Evolutionary conservation across 192 early-diverging fungal species (phyloP).

Genomic region (Dispira parvispora): DNA sequence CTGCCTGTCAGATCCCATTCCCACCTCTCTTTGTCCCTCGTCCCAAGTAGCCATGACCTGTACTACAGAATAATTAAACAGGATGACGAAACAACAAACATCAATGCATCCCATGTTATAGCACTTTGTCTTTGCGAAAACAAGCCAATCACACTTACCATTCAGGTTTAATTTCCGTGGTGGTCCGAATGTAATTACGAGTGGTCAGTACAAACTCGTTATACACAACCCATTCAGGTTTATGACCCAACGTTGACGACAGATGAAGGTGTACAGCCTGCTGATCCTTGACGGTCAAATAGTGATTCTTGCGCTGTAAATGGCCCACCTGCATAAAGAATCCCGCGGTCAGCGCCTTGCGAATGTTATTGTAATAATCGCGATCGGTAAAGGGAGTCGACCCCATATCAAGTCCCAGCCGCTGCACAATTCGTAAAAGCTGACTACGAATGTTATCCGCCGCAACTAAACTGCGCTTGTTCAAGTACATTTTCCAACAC

Average conservation of each 20-base stretch:
- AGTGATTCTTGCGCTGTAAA: conserved; percentile 70
- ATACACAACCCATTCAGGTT: conserved; percentile 98
- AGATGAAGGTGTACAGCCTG: conserved; percentile 91
- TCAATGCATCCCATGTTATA: no score
- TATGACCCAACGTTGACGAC: conserved; percentile 68
- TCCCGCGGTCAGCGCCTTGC: conserved; percentile 74
- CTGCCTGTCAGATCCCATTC: no score
- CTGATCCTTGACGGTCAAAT: conserved; percentile 93
- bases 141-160: conserved; percentile 24
- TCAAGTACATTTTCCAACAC: conserved; percentile 91
- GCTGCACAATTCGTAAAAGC: conserved; percentile 67
- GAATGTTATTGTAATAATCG: conserved; percentile 72
- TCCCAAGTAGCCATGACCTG: no score
- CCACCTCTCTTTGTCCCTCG: no score
- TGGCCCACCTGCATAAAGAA: conserved; percentile 99
- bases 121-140: no score
- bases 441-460: conserved; percentile 89
- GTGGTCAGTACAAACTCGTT: conserved; percentile 98
- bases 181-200: conserved; percentile 91
- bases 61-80: no score
- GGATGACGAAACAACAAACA: no score
- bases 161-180: conserved; percentile 73
- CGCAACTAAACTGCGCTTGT: conserved; percentile 67
- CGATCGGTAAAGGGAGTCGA: conserved; percentile 54
- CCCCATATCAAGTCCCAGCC: conserved; percentile 43